Evolutionary conservation across 176 grass and related monocot species (phyloP), one percentile per base, ranked within the genome.

Genomic region (Hyparrhenia diplandra): DNA sequence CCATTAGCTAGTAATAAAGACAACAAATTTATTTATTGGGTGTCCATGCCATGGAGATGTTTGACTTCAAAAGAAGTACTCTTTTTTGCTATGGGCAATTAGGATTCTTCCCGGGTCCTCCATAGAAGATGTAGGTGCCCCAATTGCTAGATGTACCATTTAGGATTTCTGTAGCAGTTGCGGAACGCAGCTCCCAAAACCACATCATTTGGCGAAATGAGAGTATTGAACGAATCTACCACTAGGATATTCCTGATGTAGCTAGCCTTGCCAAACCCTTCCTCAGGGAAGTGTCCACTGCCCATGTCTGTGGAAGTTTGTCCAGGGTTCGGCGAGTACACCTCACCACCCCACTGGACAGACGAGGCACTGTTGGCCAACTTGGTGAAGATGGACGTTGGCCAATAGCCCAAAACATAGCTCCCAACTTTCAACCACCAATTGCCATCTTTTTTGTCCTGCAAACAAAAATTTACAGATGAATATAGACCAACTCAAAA

Each of bases 211-310:
- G 83, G 83, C 18, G n/a, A n/a, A 43, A 25, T 64, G 30, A 75
- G 37, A 45, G 68, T 79, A 76, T 90, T 86, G 11, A 74, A 83
- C 11, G 24, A 35, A 61, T 91, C 82, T 1, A 91, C 86, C 23
- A 91, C 75, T 47, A 88, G 71, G 13, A 91, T 85, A 45, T 91
- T 91, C 41, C 57, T 91, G 66, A 91, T 78, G 72, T 82, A 88
- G 71, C 85, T 87, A 3, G 89, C 28, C 47, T 85, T 91, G 76
- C 89, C 72, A 5, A 88, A 72, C 0, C 89, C 81, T 77, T 91
- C 89, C 18, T 64, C 77, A 1, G 85, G 82, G 64, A 91, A 91
- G 24, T 80, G 85, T 2, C 89, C 89, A 16, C 85, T 84, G 17
- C 89, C 89, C 89, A 85, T 90, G 13, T 74, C 70, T 0, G 88